These are phyloP conservation scores for Toxoplasma gondii DNA, from an alignment of 169 alveolate species.

Conservation along the genomic window DNA sequence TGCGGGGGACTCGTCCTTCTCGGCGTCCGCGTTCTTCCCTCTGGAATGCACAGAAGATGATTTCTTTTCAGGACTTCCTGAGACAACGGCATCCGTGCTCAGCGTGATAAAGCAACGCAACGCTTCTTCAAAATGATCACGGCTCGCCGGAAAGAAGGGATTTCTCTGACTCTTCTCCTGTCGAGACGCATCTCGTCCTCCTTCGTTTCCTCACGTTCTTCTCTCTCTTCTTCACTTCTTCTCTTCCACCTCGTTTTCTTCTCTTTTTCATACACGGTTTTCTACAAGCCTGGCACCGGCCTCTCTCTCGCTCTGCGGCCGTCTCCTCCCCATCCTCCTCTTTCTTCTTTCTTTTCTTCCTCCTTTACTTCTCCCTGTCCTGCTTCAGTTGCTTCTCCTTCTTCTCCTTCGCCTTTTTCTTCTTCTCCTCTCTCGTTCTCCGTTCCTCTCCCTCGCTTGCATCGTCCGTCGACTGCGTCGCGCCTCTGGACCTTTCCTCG, in stretches of 20 bases:
- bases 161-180: background rate
- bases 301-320: too few relatives aligned
- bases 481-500: background rate
- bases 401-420: background rate
- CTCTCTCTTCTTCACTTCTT: background rate
- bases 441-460: background rate
- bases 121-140: background rate
- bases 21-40: too few relatives aligned
- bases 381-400: background rate
- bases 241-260: background rate
- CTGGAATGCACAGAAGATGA: background rate
- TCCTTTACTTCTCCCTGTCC: background rate
- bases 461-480: background rate
- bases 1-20: too few relatives aligned
- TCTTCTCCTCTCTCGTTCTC: background rate
- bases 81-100: too few relatives aligned
- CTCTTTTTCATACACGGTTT: too few relatives aligned
- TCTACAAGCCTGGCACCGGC: too few relatives aligned
- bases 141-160: background rate
- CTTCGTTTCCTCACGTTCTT: background rate
- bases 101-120: too few relatives aligned
- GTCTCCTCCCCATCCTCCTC: background rate
- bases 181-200: background rate
- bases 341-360: background rate
- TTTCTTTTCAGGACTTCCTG: too few relatives aligned